Base-by-base conservation (phyloP, 2,329 filamentous ascomycete genomes). In the Lomentospora prolificans region DNA sequence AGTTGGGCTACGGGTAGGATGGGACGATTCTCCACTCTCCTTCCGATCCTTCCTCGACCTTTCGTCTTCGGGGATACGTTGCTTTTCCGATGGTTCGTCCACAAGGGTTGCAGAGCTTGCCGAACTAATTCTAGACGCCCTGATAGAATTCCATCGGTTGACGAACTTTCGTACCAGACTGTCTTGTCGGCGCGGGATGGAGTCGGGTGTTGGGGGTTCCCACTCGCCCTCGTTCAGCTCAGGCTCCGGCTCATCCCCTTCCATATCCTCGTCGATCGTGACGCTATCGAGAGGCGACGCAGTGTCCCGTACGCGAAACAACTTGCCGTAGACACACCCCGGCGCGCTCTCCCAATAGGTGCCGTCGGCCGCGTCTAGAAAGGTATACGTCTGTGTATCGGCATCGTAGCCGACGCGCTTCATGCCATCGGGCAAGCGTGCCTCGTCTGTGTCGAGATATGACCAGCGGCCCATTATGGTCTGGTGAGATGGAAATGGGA, bases 391-490 rank as follows among this genome's bases (percentile, higher is more conserved):
- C 61, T 79, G 71, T 1, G 70, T 74, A 64, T 81, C 78, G 55
- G 78, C 76, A 58, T 82, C 79, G 67, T 82, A 81, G 60, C 77
- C 78, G 30, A 79, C 68, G 57, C 79, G 73, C 41, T 68, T 64
- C 73, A 81, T 79, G 65, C 78, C 79, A 41, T 75, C 70, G 2
- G 79, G 78, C 14, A 82, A 72, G 48, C 79, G 76, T 56, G 76
- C 70, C 24, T 75, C 70, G 59, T 81, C 78, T 4, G 69, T 67
- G 55, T 76, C 73, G 62, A 72, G 71, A 55, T 65, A 67, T 19
- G 72, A 70, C 61, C 66, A 73, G 57, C 70, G 71, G 57, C 70
- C 67, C 73, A 75, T 75, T 17, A 10, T 27, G 19, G 14, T 7
- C 5, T 14, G 30, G 30, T 33, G 30, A 33, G 30, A 33, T 41